A percentile compares a stretch with the other conserved stretches of the same genome.
Evolutionary conservation across 2,329 filamentous ascomycete species (phyloP).

Genomic region (Colletotrichum tropicale): DNA sequence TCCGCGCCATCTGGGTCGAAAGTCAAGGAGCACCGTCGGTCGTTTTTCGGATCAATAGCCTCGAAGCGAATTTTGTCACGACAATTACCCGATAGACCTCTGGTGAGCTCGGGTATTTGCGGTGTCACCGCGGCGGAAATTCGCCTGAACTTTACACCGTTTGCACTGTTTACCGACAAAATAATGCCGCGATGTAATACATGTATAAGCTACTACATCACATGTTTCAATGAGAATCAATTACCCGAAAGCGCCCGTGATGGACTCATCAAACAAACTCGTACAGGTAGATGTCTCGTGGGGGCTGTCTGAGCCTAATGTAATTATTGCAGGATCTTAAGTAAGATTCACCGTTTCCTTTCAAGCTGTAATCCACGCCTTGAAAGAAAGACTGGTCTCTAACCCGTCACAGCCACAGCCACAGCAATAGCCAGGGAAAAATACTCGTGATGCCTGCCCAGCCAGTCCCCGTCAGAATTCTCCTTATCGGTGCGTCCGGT

Average conservation of each 20-base stretch:
- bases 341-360: background rate
- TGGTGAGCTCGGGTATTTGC: background rate
- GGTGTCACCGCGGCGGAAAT: background rate
- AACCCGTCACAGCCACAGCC: too few relatives aligned
- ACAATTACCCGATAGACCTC: background rate
- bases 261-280: background rate
- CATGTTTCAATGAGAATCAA: background rate
- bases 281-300: background rate
- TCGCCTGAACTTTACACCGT: background rate
- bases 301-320: background rate
- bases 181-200: background rate
- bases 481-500: background rate
- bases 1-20: background rate
- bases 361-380: too few relatives aligned
- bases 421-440: background rate
- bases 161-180: background rate
- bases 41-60: background rate
- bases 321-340: background rate
- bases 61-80: background rate
- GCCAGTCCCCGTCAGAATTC: background rate
- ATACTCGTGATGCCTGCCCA: background rate
- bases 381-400: too few relatives aligned
- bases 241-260: background rate
- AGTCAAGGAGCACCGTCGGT: background rate
- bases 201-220: background rate